Conservation (phyloP, 257 asterid genomes). For the Solanum sejunctum region DNA sequence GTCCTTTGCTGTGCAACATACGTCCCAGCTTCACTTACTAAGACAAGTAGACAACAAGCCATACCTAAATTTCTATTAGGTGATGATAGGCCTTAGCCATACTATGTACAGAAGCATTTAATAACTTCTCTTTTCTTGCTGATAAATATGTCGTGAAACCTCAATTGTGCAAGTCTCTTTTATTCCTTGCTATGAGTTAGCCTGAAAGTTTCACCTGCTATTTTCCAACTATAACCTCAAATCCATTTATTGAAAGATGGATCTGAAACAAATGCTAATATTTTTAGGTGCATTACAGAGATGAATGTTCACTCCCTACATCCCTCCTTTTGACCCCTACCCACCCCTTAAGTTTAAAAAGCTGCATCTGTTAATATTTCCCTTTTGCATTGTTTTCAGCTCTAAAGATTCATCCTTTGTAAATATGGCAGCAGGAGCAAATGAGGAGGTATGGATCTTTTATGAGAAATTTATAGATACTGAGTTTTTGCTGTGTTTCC, state of each 20-base stretch:
- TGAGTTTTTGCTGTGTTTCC: background rate
- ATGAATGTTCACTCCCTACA: background rate
- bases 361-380: background rate
- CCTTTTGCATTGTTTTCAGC: constrained; percentile 25
- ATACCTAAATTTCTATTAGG: background rate
- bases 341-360: background rate
- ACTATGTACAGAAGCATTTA: background rate
- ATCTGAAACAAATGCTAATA: background rate
- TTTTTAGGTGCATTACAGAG: background rate
- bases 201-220: background rate
- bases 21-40: background rate
- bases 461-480: background rate
- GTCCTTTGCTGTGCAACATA: background rate
- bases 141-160: background rate
- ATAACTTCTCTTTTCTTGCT: background rate
- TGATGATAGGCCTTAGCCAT: background rate
- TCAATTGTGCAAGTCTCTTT: background rate
- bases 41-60: background rate
- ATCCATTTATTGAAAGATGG: background rate
- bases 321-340: background rate
- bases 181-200: background rate
- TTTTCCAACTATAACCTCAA: background rate
- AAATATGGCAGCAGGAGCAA: constrained; percentile 85
- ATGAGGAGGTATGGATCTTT: constrained; percentile 51
- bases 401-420: constrained; percentile 64